Percentiles rank a stretch among this genome's conserved stretches.
Evolutionary conservation across 345 rosid genomes (phyloP).

Genomic region (Dipteronia dyeriana): DNA sequence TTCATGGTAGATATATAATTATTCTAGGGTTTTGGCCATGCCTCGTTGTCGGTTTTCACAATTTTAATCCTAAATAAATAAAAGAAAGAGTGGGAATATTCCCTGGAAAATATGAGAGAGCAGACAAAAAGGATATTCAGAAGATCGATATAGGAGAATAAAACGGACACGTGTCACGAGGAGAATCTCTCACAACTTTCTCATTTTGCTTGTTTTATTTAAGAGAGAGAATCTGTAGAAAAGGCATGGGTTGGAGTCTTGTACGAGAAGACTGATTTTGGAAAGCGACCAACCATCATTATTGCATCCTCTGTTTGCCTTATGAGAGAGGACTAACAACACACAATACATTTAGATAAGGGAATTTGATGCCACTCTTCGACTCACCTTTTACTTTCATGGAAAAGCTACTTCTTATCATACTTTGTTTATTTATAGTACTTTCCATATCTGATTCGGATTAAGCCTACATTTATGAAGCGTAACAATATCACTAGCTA

Average conservation of each 20-base stretch:
- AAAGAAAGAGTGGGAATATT: constrained; percentile 35
- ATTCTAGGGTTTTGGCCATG: background rate
- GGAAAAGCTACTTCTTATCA: constrained; percentile 29
- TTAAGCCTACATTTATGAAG: too few species aligned
- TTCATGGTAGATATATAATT: background rate
- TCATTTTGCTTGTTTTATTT: background rate
- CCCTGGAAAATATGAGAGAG: constrained; percentile 1
- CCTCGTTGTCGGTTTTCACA: constrained; percentile 33
- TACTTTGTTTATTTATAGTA: background rate
- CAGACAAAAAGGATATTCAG: constrained; percentile 81
- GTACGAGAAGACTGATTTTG: constrained; percentile 42
- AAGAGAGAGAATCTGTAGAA: constrained; percentile 26
- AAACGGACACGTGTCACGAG: constrained; percentile 49
- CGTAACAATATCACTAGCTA: too few species aligned
- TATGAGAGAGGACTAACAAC: background rate
- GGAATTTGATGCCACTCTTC: constrained; percentile 68
- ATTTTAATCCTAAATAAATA: background rate
- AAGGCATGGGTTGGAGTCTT: constrained; percentile 50
- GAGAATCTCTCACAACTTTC: constrained; percentile 40
- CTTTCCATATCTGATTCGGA: too few species aligned
- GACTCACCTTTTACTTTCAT: constrained; percentile 35
- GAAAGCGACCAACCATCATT: constrained; percentile 55
- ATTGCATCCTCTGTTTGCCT: background rate
- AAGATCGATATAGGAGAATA: constrained; percentile 44
- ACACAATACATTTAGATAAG: background rate